These are phyloP conservation scores for Starmera stellimalicola DNA, from an alignment of 1,139 yeast species.

Conservation along the genomic window DNA sequence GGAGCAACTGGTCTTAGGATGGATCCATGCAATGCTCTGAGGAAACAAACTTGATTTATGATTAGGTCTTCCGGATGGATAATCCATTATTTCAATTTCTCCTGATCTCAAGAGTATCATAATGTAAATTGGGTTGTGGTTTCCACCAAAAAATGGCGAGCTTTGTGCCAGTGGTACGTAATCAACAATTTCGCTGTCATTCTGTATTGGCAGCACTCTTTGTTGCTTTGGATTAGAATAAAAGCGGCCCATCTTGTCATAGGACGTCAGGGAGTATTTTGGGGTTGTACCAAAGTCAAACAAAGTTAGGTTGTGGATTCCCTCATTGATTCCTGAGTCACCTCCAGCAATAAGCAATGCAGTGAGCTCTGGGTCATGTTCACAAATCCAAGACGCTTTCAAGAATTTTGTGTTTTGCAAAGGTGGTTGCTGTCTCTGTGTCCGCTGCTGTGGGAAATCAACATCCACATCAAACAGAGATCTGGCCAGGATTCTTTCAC, in stretches of 20 bases:
- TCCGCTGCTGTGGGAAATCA: slow-evolving; percentile 35
- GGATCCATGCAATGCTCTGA: slow-evolving; percentile 67
- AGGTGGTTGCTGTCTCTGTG: slow-evolving; percentile 1
- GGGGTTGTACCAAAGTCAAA: slow-evolving; percentile 80
- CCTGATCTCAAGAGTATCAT: slow-evolving; percentile 54
- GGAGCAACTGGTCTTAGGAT: slow-evolving; percentile 59
- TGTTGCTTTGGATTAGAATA: slow-evolving; percentile 60
- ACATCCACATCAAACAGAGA: slow-evolving; percentile 57
- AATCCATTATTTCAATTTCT: slow-evolving; percentile 39
- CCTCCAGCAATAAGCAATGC: slow-evolving; percentile 68
- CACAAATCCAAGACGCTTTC: slow-evolving; percentile 60
- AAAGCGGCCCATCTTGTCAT: slow-evolving; percentile 70
- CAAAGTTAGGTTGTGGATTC: slow-evolving; percentile 46
- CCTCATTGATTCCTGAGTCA: slow-evolving; percentile 31
- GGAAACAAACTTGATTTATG: slow-evolving; percentile 62
- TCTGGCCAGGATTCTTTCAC: slow-evolving; percentile 66
- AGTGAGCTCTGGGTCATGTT: slow-evolving; percentile 73
- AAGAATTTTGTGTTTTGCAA: slow-evolving; percentile 12
- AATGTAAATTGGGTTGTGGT: slow-evolving; percentile 57
- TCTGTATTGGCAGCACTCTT: slow-evolving; percentile 42
- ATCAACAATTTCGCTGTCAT: slow-evolving; percentile 31
- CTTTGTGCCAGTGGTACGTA: slow-evolving; percentile 42
- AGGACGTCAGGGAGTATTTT: slow-evolving; percentile 69
- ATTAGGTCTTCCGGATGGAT: slow-evolving; percentile 46
- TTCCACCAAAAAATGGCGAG: slow-evolving; percentile 62